phyloP scores from a whole-genome alignment of 306 rosid species.

The Vigna reflexopilosa region DNA sequence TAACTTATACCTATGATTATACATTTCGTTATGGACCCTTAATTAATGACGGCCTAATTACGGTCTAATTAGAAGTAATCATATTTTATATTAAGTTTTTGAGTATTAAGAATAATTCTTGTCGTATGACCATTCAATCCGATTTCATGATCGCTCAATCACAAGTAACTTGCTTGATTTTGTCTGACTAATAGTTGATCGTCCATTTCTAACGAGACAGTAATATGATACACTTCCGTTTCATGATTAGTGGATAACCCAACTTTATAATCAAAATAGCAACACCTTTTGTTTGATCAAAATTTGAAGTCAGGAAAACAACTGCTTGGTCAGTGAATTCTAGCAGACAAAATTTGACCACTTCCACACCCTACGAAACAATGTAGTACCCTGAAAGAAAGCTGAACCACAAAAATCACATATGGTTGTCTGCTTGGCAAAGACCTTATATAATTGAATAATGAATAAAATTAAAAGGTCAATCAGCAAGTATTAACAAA shows the following conservation, averaged over 20 bases:
- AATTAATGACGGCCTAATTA: too few species aligned
- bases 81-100: too few species aligned
- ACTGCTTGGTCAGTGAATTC: not conserved
- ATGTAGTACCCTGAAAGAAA: not conserved
- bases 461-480: slow-evolving; percentile 30
- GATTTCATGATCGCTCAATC: too few species aligned
- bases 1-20: too few species aligned
- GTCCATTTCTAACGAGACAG: too few species aligned
- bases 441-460: not conserved
- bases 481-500: slow-evolving; percentile 5
- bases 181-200: too few species aligned
- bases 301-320: not conserved
- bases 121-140: too few species aligned
- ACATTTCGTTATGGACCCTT: too few species aligned
- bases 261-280: slow-evolving; percentile 20
- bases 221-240: not conserved
- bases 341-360: not conserved
- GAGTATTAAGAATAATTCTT: too few species aligned
- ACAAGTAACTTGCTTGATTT: too few species aligned
- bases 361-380: not conserved
- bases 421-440: slow-evolving; percentile 1
- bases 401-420: not conserved
- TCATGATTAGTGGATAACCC: slow-evolving; percentile 17
- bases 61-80: too few species aligned
- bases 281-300: not conserved